Evolutionary conservation across 176 grass and related monocot genomes (phyloP).

Genomic region (Hordeum marinum): DNA sequence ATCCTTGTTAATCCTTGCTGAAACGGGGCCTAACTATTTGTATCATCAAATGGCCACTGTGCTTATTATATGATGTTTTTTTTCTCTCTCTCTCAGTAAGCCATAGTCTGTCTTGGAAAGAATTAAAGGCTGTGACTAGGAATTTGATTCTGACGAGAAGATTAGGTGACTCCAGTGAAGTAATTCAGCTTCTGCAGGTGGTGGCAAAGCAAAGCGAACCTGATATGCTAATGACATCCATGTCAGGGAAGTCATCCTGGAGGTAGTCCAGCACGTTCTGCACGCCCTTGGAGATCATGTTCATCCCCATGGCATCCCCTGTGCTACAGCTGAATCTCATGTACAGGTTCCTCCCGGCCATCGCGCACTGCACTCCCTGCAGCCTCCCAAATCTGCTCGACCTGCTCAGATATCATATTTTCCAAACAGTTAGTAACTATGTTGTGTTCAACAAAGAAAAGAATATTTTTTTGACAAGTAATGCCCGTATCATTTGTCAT

Average conservation of each 20-base stretch:
- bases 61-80: background rate
- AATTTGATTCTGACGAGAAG: background rate
- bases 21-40: background rate
- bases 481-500: background rate
- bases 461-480: background rate
- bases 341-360: conserved; percentile 94
- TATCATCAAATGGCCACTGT: background rate
- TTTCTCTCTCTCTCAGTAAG: background rate
- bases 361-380: conserved; percentile 64
- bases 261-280: conserved; percentile 88
- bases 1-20: background rate
- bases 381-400: conserved; percentile 85
- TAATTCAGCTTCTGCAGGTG: background rate
- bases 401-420: conserved; percentile 40
- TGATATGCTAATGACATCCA: conserved; percentile 93
- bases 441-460: background rate
- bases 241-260: conserved; percentile 74
- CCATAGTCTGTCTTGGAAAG: background rate
- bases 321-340: conserved; percentile 91
- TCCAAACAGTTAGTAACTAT: background rate
- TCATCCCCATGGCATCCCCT: conserved; percentile 98
- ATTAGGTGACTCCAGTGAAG: background rate
- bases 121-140: background rate
- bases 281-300: conserved; percentile 95
- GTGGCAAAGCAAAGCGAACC: conserved; percentile 26